Percentiles rank a stretch among this genome's conserved stretches.
These are phyloP conservation scores for Lonicera japonica DNA, from an alignment of 129 eudicot genomes.

Conservation along the genomic window DNA sequence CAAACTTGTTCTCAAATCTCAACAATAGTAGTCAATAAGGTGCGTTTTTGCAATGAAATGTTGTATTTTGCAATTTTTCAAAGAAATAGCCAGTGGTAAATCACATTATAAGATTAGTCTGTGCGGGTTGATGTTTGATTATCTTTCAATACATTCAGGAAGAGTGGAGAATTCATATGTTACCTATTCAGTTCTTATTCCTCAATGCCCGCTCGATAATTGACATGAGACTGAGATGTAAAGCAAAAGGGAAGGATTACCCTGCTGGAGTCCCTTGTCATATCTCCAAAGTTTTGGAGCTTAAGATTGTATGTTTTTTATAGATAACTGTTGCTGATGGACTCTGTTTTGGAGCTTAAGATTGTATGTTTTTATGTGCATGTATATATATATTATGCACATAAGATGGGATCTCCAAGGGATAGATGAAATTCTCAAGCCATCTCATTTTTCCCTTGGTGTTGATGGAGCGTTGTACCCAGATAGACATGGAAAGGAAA, in stretches of 20 bases:
- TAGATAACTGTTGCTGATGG: too few species aligned
- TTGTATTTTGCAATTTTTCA: too few species aligned
- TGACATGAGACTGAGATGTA: constrained; percentile 74
- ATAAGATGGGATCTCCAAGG: constrained; percentile 85
- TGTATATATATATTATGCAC: constrained; percentile 28
- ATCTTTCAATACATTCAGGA: constrained; percentile 45
- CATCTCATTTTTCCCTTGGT: constrained; percentile 63
- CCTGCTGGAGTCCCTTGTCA: constrained; percentile 68
- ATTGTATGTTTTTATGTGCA: not conserved
- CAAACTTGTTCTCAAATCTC: too few species aligned
- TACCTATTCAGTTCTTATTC: constrained; percentile 78
- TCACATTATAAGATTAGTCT: too few species aligned
- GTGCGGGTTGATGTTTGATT: not conserved
- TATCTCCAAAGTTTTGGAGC: constrained; percentile 69
- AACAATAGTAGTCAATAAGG: too few species aligned
- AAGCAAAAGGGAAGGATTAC: constrained; percentile 52
- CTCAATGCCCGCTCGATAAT: constrained; percentile 59
- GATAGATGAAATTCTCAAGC: constrained; percentile 55
- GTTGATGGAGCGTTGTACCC: constrained; percentile 83
- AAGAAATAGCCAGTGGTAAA: too few species aligned
- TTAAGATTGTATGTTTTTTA: constrained; percentile 54
- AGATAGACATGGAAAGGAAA: constrained; percentile 61
- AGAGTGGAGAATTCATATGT: constrained; percentile 92
- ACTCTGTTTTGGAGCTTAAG: not conserved
- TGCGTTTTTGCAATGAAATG: too few species aligned